Evolutionary conservation across 768 basidiomycete species (phyloP).

Genomic region (Lentinula boryana): DNA sequence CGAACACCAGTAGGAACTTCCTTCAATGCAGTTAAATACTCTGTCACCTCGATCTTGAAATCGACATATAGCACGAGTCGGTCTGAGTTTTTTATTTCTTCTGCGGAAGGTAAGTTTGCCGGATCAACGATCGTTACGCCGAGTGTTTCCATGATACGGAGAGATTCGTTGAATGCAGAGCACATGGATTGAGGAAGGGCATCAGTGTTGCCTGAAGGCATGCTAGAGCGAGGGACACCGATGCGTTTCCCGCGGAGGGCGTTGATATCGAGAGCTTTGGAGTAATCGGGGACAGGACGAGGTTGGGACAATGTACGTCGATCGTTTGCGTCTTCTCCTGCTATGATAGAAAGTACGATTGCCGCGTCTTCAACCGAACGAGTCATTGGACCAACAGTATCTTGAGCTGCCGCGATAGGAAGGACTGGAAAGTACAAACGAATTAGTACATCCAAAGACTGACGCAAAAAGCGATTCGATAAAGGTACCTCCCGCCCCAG

Average conservation of each 20-base stretch:
- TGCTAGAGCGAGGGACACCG: slow-evolving; percentile 35
- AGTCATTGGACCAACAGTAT: slow-evolving; percentile 32
- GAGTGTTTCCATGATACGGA: slow-evolving; percentile 28
- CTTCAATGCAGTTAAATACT: slow-evolving; percentile 31
- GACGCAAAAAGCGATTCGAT: slow-evolving; percentile 28
- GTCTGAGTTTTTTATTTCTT: slow-evolving; percentile 26
- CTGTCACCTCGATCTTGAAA: slow-evolving; percentile 35
- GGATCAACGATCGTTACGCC: slow-evolving; percentile 44
- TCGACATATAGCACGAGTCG: slow-evolving; percentile 27
- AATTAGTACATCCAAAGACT: not conserved
- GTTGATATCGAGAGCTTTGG: slow-evolving; percentile 25
- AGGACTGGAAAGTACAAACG: slow-evolving; percentile 25
- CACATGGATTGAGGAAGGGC: slow-evolving; percentile 15
- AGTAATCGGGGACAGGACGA: slow-evolving; percentile 32
- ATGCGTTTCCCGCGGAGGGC: slow-evolving; percentile 36
- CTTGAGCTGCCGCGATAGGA: slow-evolving; percentile 36
- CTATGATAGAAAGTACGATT: slow-evolving; percentile 31
- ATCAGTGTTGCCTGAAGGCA: slow-evolving; percentile 15
- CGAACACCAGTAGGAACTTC: slow-evolving; percentile 34
- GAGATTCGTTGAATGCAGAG: slow-evolving; percentile 30
- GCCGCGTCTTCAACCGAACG: slow-evolving; percentile 32
- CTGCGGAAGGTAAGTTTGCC: slow-evolving; percentile 34
- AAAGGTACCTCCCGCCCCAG: slow-evolving; percentile 34
- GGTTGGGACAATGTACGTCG: slow-evolving; percentile 35
- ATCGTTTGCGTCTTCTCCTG: slow-evolving; percentile 36